These are phyloP conservation scores for Naganishia friedmannii DNA, from an alignment of 768 basidiomycete species.

Conservation along the genomic window DNA sequence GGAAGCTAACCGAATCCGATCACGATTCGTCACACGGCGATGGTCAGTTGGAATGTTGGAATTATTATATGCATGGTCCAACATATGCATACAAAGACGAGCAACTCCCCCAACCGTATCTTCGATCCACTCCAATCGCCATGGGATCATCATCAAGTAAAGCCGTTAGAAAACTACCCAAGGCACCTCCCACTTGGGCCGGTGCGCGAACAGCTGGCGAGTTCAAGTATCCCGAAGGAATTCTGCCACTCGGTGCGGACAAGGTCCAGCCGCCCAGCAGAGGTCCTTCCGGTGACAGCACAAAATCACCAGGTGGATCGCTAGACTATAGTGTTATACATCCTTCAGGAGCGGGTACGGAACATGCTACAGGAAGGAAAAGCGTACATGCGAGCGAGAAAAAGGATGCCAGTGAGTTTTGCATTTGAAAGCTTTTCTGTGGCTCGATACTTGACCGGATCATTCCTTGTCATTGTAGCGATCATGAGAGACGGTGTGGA, in stretches of 20 bases:
- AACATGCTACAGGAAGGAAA: conserved; percentile 35
- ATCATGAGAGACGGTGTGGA: conserved; percentile 45
- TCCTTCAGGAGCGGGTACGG: conserved; percentile 29
- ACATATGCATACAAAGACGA: neutral
- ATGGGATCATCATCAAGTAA: conserved; percentile 49
- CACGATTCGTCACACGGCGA: conserved; percentile 13
- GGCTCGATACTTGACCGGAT: neutral
- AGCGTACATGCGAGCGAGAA: conserved; percentile 42
- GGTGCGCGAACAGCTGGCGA: conserved; percentile 36
- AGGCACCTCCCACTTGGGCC: conserved; percentile 35
- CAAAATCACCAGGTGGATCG: conserved; percentile 15
- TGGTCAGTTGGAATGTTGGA: neutral
- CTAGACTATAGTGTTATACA: conserved; percentile 14
- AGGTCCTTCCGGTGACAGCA: conserved; percentile 28
- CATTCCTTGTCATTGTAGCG: conserved; percentile 24
- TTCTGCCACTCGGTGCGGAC: conserved; percentile 12
- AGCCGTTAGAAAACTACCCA: conserved; percentile 44
- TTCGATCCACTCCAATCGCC: neutral
- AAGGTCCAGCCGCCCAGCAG: conserved; percentile 13
- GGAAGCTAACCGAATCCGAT: neutral
- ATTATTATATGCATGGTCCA: neutral
- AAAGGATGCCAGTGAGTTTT: conserved; percentile 46
- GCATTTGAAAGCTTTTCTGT: neutral
- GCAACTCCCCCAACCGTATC: neutral
- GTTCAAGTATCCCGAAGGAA: conserved; percentile 25